Percentiles rank a stretch among this genome's conserved stretches.
phyloP scores from a whole-genome alignment of 1,284 basidiomycete genomes.

The Marasmius sp. region DNA sequence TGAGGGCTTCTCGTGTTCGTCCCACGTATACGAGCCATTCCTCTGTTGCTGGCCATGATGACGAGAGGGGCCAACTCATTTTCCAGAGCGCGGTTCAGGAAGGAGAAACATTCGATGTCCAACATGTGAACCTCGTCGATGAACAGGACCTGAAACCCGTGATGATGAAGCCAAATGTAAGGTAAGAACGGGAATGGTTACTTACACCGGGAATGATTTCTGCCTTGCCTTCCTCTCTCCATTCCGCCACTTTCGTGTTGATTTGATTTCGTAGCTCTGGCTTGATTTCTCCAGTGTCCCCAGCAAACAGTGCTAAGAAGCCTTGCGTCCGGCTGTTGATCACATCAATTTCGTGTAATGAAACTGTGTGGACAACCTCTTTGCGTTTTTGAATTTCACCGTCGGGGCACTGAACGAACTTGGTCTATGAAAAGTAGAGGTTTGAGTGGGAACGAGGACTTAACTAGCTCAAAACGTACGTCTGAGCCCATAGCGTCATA shows the following conservation, averaged over 20 bases:
- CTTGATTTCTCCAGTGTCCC: conserved; percentile 99
- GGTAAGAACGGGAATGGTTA: conserved; percentile 21
- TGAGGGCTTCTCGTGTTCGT: conserved; percentile 95
- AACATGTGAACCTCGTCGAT: conserved; percentile 99
- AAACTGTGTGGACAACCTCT: conserved; percentile 96
- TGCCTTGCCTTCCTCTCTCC: conserved; percentile 98
- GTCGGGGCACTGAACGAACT: conserved; percentile 97
- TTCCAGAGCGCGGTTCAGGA: conserved; percentile 95
- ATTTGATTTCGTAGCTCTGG: conserved; percentile 96
- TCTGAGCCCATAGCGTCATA: conserved; percentile 99
- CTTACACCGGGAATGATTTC: conserved; percentile 95
- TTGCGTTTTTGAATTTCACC: conserved; percentile 97
- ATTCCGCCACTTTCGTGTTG: conserved; percentile 95
- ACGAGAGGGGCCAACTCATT: conserved; percentile 93
- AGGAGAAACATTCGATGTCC: conserved; percentile 99
- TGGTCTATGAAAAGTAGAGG: conserved; percentile 60
- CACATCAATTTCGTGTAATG: conserved; percentile 97
- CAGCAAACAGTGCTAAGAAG: conserved; percentile 74
- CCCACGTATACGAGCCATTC: conserved; percentile 92
- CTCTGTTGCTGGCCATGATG: conserved; percentile 98
- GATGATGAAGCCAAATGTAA: conserved; percentile 9
- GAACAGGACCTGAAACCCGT: conserved; percentile 71
- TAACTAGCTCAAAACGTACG: conserved; percentile 50
- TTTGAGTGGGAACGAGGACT: not conserved
- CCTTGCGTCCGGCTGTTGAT: conserved; percentile 99